Evolutionary conservation across 352 stramenopile species (phyloP), one percentile per base, ranked within the genome.

Genomic region (Bremia lactucae): DNA sequence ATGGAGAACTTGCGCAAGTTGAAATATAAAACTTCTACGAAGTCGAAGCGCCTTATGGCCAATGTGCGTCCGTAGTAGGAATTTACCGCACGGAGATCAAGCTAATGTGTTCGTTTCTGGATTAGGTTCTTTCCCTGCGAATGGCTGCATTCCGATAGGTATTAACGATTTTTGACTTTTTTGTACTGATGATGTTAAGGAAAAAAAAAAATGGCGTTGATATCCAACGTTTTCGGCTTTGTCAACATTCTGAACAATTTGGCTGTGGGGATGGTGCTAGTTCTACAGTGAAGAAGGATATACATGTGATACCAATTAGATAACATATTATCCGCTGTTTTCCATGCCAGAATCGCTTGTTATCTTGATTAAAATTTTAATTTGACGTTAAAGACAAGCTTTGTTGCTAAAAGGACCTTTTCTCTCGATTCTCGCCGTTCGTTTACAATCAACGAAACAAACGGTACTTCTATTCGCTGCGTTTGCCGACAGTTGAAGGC

Each of bases 1-100:
- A 41, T 52, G 15, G 59, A 81, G 29, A 87, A 87, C 45, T 25
- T 87, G 16, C 65, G 59, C 41, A 84, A 83, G 53, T 65, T 87
- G 13, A 72, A 73, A 45, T 66, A 48, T 53, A 70, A 60, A 26
- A 50, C 57, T 6, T 64, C 69, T 1, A 48, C 62, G 29, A 87
- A 87, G 59, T 74, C 68, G 13, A 56, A 84, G 52, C 67, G 64
- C 23, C 55, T 84, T 11, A 82, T 84, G 74, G 52, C 55, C 14
- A 81, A 87, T 62, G 74, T 87, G 24, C 13, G 42, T 29, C n/a
- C 1, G 21, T n/a, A 2, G 21, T 22, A 25, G 6, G 14, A 14
- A 14, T 19, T n/a, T 31, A 25, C 18, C 7, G 13, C 1, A 11
- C 14, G 34, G 33, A 13, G 2, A 16, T 14, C 6, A 23, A 42